A percentile compares a stretch with the other conserved stretches of the same genome.
Evolutionary conservation across 352 stramenopile genomes (phyloP).

Genomic region (Globisporangium rhizosaccharum): DNA sequence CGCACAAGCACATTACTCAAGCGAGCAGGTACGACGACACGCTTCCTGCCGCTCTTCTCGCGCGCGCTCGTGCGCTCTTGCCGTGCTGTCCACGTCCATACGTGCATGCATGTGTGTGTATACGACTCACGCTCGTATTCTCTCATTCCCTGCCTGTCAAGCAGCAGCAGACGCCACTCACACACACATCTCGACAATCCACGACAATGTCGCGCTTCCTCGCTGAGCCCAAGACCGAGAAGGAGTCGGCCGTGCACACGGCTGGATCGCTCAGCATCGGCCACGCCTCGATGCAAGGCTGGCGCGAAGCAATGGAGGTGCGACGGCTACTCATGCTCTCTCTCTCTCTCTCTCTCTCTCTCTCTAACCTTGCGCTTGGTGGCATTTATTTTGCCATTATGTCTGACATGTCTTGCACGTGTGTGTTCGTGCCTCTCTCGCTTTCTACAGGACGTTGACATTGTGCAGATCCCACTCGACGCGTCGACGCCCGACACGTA

Average conservation of each 20-base stretch:
- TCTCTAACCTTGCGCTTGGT: neutral
- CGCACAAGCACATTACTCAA: neutral
- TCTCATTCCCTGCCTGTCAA: neutral
- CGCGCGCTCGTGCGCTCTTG: neutral
- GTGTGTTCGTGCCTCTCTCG: neutral
- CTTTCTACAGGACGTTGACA: slow-evolving; percentile 56
- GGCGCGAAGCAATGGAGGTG: slow-evolving; percentile 84
- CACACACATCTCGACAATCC: neutral
- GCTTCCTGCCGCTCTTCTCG: neutral
- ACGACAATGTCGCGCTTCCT: slow-evolving; percentile 78
- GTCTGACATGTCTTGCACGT: neutral
- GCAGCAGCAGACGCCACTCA: neutral
- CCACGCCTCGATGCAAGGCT: slow-evolving; percentile 78
- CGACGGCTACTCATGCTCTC: neutral
- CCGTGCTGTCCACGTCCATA: neutral
- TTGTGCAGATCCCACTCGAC: slow-evolving; percentile 67
- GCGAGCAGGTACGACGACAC: neutral
- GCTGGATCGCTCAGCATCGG: slow-evolving; percentile 52
- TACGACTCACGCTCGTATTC: too few relatives aligned
- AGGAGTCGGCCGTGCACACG: slow-evolving; percentile 43
- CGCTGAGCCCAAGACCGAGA: slow-evolving; percentile 71
- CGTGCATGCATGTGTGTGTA: neutral
- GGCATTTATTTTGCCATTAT: neutral
- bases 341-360: neutral
- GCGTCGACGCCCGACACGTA: slow-evolving; percentile 39